Evolutionary conservation across 345 rosid species (phyloP), one percentile per base, ranked within the genome.

Genomic region (Balakata baccata): DNA sequence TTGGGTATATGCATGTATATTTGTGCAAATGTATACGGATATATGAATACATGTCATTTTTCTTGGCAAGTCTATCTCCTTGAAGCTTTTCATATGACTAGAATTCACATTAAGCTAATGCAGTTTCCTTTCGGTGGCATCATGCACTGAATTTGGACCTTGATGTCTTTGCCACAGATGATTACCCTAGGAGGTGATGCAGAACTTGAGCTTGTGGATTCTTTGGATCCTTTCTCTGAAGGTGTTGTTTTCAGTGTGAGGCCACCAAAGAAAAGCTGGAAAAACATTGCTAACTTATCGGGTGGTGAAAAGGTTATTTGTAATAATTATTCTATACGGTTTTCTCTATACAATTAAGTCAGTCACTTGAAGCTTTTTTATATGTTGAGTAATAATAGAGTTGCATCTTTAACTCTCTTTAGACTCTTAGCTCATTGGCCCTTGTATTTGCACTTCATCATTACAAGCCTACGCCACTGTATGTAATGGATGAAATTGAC

Each of bases 261-360:
- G 81, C 98, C 99, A n/a, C 99, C 99, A 3, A 95, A 94, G 83
- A 94, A 94, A 78, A 95, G 97, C 84, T 92, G 99, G 98, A 95
- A 93, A 81, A 92, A 93, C 78, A 95, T 95, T 69, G 97, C 96
- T 29, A 95, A 95, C 77, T 83, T 95, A 73, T 93, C 98, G 5
- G 98, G 98, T 62, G 99, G 99, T 62, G 99, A 95, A 89, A 93
- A 95, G 97, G 99, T 92, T 38, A 23, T 11, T 6, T 68, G 50
- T 16, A 57, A 22, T 45, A 51, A n/a, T 59, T 20, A 57, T 49
- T 66, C 39, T n/a, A 20, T 56, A 41, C 60, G 54, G 74, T 39
- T 43, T 62, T 70, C 22, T 37, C 18, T 37, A 43, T 17, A 52
- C 16, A n/a, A 29, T 18, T 45, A 14, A 1, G 16, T 16, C 16